Base-by-base conservation (phyloP, 495 filamentous ascomycete species). In the Trichoderma virens region DNA sequence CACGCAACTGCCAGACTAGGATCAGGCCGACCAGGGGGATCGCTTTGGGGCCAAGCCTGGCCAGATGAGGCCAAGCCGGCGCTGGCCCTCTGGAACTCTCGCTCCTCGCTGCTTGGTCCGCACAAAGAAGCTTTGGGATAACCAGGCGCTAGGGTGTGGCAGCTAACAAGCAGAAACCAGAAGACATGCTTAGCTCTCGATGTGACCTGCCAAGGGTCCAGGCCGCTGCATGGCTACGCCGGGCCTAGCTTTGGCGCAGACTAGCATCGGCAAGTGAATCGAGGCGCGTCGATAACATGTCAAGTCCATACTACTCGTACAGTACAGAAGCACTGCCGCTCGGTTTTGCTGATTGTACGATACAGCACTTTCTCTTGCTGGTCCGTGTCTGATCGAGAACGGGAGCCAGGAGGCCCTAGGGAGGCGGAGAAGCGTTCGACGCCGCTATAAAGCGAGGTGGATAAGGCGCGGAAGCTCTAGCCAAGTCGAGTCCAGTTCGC, bases 261-360 rank as follows among this genome's bases (percentile, higher is more conserved):
- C 51, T 56, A 56, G 51, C 51, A 56, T 56, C 51, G 51, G 51
- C 51, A 56, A 13, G 51, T 56, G 27, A 56, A 56, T 56, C 51
- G 51, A 56, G 51, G 51, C 23, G 51, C 27, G 2, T 35, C 51
- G 51, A 56, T 56, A 56, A 56, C 16, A 56, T 56, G 51, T 8
- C 18, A 51, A 16, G 45, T 18, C 18, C 14, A 11, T 18, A 18
- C 38, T 41, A 16, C 38, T 41, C 14, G 38, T 39, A 39, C 38
- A 16, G 38, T 41, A 41, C 3, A 18, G 14, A 41, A 18, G 18
- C 18, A n/a, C 18, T n/a, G 43, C 8, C 5, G 43, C 20, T 20
- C 4, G 43, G 8, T 2, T 47, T 41, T 41, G 38, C 11, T 18
- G 3, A 16, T 41, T 41, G 14, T 35, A 7, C 34, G 34, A 7